phyloP scores from a whole-genome alignment of 306 rosid genomes.

The Pyrus betulifolia region DNA sequence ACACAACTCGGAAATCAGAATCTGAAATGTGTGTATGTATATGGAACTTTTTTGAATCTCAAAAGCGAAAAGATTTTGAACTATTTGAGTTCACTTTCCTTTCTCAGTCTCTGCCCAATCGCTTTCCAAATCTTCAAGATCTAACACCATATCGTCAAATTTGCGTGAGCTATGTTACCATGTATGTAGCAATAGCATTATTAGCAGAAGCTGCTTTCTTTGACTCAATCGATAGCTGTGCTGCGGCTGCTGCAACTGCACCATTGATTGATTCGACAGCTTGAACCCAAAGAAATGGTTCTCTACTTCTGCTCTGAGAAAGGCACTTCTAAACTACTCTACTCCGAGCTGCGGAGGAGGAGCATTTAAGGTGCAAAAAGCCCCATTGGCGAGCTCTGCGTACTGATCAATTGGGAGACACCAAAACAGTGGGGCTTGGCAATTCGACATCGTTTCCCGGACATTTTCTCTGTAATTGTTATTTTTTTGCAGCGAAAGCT shows the following conservation, averaged over 20 bases:
- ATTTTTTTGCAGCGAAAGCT: slow-evolving; percentile 12
- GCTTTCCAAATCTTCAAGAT: slow-evolving; percentile 7
- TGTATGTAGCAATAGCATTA: neutral
- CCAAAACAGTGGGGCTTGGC: neutral
- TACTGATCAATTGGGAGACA: slow-evolving; percentile 6
- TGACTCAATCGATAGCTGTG: neutral
- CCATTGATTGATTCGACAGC: neutral
- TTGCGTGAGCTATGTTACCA: neutral
- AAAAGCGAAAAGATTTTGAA: neutral
- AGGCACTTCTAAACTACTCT: neutral
- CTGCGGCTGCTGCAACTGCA: neutral
- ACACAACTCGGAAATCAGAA: neutral
- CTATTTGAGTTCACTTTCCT: neutral
- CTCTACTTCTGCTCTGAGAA: neutral
- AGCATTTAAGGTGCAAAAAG: slow-evolving; percentile 7
- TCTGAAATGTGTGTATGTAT: neutral
- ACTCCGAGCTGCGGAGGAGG: neutral
- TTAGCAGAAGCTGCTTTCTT: neutral
- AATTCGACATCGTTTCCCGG: slow-evolving; percentile 15
- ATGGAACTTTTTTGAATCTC: neutral
- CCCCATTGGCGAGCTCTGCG: slow-evolving; percentile 4
- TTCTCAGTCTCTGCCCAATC: neutral
- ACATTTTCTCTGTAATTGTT: slow-evolving; percentile 1
- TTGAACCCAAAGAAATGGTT: neutral
- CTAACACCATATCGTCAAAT: neutral